Evolutionary conservation across 805 yeast species (phyloP).

Genomic region (Kuraishia capsulata): DNA sequence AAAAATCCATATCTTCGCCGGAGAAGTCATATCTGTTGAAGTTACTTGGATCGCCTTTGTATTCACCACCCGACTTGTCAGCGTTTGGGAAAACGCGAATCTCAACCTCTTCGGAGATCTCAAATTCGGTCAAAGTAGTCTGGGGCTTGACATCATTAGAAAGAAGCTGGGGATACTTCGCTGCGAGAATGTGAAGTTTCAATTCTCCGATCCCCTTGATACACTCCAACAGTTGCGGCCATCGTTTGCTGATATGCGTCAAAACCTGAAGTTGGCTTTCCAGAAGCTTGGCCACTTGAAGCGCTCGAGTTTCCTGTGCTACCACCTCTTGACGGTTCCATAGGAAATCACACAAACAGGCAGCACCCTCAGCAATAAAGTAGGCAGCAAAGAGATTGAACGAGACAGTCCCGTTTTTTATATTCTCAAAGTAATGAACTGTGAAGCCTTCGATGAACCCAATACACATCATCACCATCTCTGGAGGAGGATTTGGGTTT

Average conservation of each 20-base stretch:
- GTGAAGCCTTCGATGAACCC: neutral
- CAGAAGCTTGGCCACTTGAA: neutral
- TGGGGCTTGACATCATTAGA: neutral
- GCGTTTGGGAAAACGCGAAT: neutral
- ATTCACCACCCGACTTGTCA: neutral
- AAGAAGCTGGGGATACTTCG: neutral
- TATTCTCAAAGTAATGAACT: neutral
- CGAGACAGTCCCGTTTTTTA: neutral
- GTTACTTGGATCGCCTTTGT: neutral
- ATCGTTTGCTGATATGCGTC: neutral
- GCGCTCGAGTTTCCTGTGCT: neutral
- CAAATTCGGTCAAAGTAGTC: neutral
- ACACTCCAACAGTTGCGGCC: neutral
- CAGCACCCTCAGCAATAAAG: neutral
- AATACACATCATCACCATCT: neutral
- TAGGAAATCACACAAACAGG: neutral
- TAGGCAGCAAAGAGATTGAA: neutral
- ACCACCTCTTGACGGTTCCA: neutral
- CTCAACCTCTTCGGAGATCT: neutral
- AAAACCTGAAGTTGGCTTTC: neutral
- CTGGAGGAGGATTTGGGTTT: neutral
- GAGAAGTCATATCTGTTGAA: neutral
- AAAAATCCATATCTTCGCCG: neutral
- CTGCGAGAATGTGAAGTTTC: neutral
- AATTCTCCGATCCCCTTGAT: neutral